These are phyloP conservation scores for Castanea sativa DNA, from an alignment of 306 rosid species.

Conservation along the genomic window DNA sequence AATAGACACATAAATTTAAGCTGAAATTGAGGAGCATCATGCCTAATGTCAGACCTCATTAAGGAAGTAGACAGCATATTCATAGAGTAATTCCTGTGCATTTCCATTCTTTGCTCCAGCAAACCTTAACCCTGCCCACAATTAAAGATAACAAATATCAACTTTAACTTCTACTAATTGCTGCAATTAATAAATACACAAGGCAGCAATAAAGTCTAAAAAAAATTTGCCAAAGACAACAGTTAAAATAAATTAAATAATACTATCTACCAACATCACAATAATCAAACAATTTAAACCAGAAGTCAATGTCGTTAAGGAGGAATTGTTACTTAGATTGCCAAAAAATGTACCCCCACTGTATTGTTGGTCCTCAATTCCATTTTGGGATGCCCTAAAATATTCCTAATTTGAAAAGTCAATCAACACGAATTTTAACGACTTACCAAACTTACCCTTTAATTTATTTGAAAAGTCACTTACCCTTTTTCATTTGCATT, in stretches of 20 bases:
- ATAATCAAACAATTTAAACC: not conserved
- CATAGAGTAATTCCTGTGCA: conserved; percentile 81
- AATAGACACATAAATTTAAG: conserved; percentile 20
- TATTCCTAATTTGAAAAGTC: not conserved
- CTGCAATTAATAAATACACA: conserved; percentile 1
- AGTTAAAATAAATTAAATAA: conserved; percentile 1
- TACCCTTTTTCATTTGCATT: too few relatives aligned
- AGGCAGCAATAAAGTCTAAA: conserved; percentile 8
- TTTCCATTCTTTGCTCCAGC: conserved; percentile 89
- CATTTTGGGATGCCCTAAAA: not conserved
- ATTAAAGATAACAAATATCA: conserved; percentile 19
- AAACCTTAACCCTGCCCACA: conserved; percentile 71
- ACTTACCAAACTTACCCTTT: too few relatives aligned
- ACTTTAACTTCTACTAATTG: conserved; percentile 11
- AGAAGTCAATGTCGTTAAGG: not conserved
- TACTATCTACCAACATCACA: not conserved
- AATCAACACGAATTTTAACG: too few relatives aligned
- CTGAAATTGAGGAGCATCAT: conserved; percentile 14
- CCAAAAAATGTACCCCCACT: not conserved
- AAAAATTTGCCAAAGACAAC: not conserved
- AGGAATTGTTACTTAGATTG: not conserved
- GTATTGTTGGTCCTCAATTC: too few relatives aligned
- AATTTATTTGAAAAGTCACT: too few relatives aligned
- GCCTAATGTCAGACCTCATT: conserved; percentile 65
- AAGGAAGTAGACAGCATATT: conserved; percentile 75